phyloP scores from a whole-genome alignment of 2,329 filamentous ascomycete genomes.

The Penicillium sp. region DNA sequence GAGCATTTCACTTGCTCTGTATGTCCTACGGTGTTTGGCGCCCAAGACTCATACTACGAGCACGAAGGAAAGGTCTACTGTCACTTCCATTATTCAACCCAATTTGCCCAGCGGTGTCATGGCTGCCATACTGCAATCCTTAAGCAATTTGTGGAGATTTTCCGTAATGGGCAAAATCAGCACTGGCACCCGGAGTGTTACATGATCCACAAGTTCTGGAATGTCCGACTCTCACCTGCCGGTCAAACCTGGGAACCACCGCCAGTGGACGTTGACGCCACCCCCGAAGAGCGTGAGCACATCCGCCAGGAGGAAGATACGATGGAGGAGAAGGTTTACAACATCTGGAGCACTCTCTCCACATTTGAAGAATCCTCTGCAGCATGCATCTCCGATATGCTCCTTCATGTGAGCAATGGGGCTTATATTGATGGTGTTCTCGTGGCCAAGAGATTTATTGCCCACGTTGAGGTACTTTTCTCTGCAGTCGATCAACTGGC shows the following conservation, averaged over 20 bases:
- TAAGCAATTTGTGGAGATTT: constrained; percentile 99
- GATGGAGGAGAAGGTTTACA: constrained; percentile 97
- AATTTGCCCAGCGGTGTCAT: constrained; percentile 92
- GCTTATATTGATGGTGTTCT: constrained; percentile 92
- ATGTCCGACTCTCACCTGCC: constrained; percentile 73
- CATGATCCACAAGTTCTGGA: constrained; percentile 99
- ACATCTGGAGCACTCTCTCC: constrained; percentile 96
- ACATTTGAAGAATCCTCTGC: constrained; percentile 97
- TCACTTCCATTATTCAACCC: constrained; percentile 97
- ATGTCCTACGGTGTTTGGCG: constrained; percentile 95
- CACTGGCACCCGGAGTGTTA: constrained; percentile 99
- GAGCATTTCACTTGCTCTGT: constrained; percentile 98
- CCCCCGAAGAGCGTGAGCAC: constrained; percentile 64
- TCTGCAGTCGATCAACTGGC: constrained; percentile 82
- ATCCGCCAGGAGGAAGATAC: constrained; percentile 83
- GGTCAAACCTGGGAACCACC: constrained; percentile 49
- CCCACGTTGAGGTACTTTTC: constrained; percentile 91
- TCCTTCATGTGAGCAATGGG: constrained; percentile 95
- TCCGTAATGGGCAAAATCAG: constrained; percentile 94
- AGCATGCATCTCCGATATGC: constrained; percentile 98
- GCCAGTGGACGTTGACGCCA: constrained; percentile 53
- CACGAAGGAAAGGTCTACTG: constrained; percentile 96
- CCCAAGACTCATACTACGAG: constrained; percentile 98
- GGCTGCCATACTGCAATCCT: constrained; percentile 95
- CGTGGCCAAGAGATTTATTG: constrained; percentile 92